Conservation (phyloP, 192 early-diverging fungal species). For the Backusella tuberculispora region DNA sequence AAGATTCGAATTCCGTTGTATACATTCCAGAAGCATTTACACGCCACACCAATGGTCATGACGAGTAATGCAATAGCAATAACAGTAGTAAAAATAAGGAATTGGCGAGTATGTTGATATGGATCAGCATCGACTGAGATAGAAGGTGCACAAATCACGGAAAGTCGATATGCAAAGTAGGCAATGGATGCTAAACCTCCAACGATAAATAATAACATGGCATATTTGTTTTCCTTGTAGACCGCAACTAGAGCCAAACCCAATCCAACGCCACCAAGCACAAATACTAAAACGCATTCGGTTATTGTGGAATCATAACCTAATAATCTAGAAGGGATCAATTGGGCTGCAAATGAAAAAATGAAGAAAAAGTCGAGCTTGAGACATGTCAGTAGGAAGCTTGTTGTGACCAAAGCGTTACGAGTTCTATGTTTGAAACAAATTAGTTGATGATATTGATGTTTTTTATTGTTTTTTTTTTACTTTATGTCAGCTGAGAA, state of each 20-base stretch:
- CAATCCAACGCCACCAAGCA: constrained; percentile 34
- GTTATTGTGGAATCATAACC: constrained; percentile 31
- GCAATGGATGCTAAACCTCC: constrained; percentile 5
- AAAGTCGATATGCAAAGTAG: constrained; percentile 42
- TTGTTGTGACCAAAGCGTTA: constrained; percentile 37
- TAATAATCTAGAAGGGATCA: constrained; percentile 45
- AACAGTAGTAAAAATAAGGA: constrained; percentile 44
- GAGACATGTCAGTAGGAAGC: constrained; percentile 45
- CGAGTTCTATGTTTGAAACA: constrained; percentile 16
- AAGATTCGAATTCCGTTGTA: constrained; percentile 10
- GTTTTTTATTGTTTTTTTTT: background rate
- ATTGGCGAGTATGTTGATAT: constrained; percentile 46
- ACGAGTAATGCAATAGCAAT: constrained; percentile 27
- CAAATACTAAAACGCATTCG: constrained; percentile 44
- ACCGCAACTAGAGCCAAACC: constrained; percentile 33
- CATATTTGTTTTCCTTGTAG: constrained; percentile 41
- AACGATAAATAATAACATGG: constrained; percentile 28
- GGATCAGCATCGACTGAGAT: constrained; percentile 30
- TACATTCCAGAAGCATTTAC: constrained; percentile 17
- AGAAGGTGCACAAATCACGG: constrained; percentile 18
- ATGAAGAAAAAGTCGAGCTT: constrained; percentile 52
- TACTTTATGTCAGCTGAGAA: constrained; percentile 50
- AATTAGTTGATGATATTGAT: background rate
- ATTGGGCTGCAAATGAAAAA: constrained; percentile 46
- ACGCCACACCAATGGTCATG: constrained; percentile 26